These are phyloP conservation scores for Salix brachista DNA, from an alignment of 345 rosid species.

Conservation along the genomic window DNA sequence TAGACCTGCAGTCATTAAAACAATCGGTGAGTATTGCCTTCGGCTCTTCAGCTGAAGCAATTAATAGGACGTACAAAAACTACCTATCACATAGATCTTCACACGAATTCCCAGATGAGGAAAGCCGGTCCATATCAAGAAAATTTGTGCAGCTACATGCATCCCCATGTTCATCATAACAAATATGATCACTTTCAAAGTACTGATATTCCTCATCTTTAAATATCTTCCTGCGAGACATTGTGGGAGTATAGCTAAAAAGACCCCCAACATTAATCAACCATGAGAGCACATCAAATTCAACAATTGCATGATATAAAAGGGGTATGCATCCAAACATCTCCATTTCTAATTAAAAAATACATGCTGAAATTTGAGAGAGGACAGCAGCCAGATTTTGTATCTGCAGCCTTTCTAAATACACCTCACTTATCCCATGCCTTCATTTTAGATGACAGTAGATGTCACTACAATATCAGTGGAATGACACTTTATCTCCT, in stretches of 20 bases:
- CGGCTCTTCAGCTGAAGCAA: not conserved
- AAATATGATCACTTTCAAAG: constrained; percentile 43
- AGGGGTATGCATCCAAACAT: not conserved
- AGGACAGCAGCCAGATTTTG: not conserved
- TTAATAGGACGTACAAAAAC: not conserved
- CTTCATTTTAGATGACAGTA: not conserved
- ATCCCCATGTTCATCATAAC: constrained; percentile 46
- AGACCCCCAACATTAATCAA: constrained; percentile 20
- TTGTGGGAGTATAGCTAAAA: constrained; percentile 45
- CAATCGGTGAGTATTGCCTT: not conserved
- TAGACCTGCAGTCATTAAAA: constrained; percentile 46
- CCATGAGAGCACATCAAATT: not conserved
- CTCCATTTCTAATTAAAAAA: not conserved
- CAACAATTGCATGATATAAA: not conserved
- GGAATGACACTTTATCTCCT: not conserved
- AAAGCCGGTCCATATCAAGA: constrained; percentile 74
- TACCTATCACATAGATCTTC: constrained; percentile 75
- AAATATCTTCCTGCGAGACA: constrained; percentile 27
- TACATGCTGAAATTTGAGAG: not conserved
- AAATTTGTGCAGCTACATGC: constrained; percentile 61
- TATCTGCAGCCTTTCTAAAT: not conserved
- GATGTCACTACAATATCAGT: not conserved
- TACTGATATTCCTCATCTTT: constrained; percentile 41
- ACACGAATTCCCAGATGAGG: constrained; percentile 86
- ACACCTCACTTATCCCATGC: not conserved